Evolutionary conservation across 2,329 filamentous ascomycete genomes (phyloP).

Genomic region (Fusarium papillatum): DNA sequence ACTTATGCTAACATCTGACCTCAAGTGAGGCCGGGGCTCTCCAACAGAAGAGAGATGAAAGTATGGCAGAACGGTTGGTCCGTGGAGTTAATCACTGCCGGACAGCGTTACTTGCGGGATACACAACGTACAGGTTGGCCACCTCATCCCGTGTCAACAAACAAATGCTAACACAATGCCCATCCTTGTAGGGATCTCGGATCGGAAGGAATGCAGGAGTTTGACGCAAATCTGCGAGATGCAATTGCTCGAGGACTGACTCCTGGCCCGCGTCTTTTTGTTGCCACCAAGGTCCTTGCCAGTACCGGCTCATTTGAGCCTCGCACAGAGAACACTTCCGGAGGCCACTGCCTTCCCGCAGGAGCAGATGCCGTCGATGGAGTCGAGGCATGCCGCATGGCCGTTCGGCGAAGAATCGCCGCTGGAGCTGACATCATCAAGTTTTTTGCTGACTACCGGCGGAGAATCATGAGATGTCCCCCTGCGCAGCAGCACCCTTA

Average conservation of each 20-base stretch:
- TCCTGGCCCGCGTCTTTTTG: neutral
- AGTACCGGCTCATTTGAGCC: neutral
- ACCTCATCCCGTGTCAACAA: neutral
- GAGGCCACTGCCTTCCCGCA: neutral
- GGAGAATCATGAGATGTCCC: neutral
- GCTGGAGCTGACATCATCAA: neutral
- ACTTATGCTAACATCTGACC: neutral
- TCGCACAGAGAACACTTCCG: neutral
- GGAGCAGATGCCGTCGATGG: neutral
- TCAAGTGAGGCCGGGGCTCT: neutral
- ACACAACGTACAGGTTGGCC: neutral
- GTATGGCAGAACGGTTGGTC: neutral
- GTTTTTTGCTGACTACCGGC: neutral
- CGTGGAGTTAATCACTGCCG: neutral
- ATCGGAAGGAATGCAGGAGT: neutral
- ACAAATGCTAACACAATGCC: neutral
- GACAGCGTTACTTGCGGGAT: neutral
- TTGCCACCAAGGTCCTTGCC: neutral
- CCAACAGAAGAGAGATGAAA: neutral
- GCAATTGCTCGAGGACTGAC: neutral
- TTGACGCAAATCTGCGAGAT: neutral
- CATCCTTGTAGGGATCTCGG: neutral
- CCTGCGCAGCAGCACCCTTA: neutral
- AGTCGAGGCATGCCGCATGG: neutral
- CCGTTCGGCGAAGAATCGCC: neutral